Conservation (phyloP, 2,329 filamentous ascomycete species). For the Pseudocercospora fuligena region DNA sequence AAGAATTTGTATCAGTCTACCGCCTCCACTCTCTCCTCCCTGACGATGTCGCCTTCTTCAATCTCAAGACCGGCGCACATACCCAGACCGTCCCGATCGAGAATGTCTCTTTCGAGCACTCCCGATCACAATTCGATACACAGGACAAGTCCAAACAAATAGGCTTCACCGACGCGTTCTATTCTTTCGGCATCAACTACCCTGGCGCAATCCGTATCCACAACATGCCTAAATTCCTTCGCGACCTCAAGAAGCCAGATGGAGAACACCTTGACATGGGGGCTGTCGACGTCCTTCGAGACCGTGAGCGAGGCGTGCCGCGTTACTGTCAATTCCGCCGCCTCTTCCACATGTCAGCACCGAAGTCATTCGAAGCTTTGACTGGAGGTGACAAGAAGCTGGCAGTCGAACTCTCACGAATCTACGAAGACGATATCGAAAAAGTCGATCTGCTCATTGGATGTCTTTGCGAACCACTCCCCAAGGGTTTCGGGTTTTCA, state of each 20-base stretch:
- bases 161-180: slow-evolving; percentile 47
- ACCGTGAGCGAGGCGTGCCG: slow-evolving; percentile 54
- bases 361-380: slow-evolving; percentile 47
- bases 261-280: slow-evolving; percentile 50
- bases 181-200: slow-evolving; percentile 56
- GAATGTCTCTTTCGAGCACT: slow-evolving; percentile 43
- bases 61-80: slow-evolving; percentile 36
- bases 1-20: slow-evolving; percentile 54
- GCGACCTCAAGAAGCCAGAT: slow-evolving; percentile 49
- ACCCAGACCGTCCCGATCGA: slow-evolving; percentile 39
- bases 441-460: slow-evolving; percentile 51
- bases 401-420: slow-evolving; percentile 43
- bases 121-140: slow-evolving; percentile 40
- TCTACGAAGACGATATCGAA: slow-evolving; percentile 50
- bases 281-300: slow-evolving; percentile 54
- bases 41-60: slow-evolving; percentile 45
- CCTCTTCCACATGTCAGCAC: slow-evolving; percentile 47
- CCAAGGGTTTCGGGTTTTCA: slow-evolving; percentile 54
- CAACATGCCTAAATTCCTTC: slow-evolving; percentile 49
- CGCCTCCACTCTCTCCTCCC: slow-evolving; percentile 49
- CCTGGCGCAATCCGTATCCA: slow-evolving; percentile 53
- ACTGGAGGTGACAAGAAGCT: slow-evolving; percentile 47
- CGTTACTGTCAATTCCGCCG: slow-evolving; percentile 54
- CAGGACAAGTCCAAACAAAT: slow-evolving; percentile 24
- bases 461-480: slow-evolving; percentile 49